phyloP scores from a whole-genome alignment of 805 yeast genomes.

The Cephaloascus albidus region DNA sequence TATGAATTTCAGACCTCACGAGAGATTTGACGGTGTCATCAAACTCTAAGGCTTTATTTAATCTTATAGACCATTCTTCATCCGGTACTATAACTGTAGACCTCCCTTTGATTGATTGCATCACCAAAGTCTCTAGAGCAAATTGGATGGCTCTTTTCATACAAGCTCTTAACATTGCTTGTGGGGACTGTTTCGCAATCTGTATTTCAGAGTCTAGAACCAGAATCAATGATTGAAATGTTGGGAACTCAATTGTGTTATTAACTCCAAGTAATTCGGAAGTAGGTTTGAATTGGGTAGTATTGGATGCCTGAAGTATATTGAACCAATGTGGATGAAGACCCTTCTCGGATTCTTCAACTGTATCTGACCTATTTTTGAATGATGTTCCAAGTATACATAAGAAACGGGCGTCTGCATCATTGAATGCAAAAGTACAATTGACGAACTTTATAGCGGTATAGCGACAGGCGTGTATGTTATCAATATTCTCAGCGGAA shows the following conservation, averaged over 20 bases:
- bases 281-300: slow-evolving; percentile 32
- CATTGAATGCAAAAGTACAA: slow-evolving; percentile 54
- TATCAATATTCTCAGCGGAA: slow-evolving; percentile 4
- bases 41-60: slow-evolving; percentile 58
- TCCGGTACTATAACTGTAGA: slow-evolving; percentile 54
- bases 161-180: slow-evolving; percentile 18
- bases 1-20: slow-evolving; percentile 12
- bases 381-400: slow-evolving; percentile 56
- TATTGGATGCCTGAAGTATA: slow-evolving; percentile 34
- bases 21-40: slow-evolving; percentile 40
- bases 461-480: slow-evolving; percentile 45
- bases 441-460: slow-evolving; percentile 59
- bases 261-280: slow-evolving; percentile 31
- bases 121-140: slow-evolving; percentile 48
- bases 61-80: slow-evolving; percentile 62
- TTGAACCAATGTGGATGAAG: slow-evolving; percentile 78
- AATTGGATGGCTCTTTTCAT: slow-evolving; percentile 40
- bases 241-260: slow-evolving; percentile 42
- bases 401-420: slow-evolving; percentile 56
- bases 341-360: slow-evolving; percentile 75
- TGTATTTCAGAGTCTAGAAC: slow-evolving; percentile 13
- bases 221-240: slow-evolving; percentile 29
- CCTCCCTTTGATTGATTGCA: slow-evolving; percentile 48
- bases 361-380: slow-evolving; percentile 56
- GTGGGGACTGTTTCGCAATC: slow-evolving; percentile 8